phyloP scores from a whole-genome alignment of 306 rosid genomes.

The Acacia acuminata region DNA sequence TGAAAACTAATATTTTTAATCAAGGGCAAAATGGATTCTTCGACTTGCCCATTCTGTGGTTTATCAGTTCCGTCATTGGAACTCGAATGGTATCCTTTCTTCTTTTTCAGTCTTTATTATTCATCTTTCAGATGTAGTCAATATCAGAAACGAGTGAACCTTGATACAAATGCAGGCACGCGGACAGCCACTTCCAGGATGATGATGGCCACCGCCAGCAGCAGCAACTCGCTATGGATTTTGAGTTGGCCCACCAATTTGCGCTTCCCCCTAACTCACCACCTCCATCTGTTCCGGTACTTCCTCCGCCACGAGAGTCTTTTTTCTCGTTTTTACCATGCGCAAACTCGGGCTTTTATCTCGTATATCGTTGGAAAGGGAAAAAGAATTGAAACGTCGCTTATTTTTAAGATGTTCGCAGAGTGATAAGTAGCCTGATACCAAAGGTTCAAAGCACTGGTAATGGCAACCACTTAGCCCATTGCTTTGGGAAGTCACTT shows the following conservation, averaged over 20 bases:
- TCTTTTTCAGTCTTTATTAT: background rate
- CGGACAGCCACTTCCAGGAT: conserved; percentile 18
- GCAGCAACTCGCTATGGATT: conserved; percentile 22
- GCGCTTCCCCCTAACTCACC: background rate
- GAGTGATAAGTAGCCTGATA: too few species aligned
- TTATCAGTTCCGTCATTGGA: background rate
- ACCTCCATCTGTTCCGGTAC: conserved; percentile 3
- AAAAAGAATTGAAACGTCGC: conserved; percentile 13
- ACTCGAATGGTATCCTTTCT: conserved; percentile 10
- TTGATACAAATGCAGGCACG: background rate
- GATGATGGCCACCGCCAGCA: background rate
- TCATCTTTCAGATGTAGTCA: conserved; percentile 1
- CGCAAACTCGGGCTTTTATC: background rate
- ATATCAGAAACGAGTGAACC: background rate
- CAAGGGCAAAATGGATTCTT: background rate
- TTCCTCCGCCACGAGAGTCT: background rate
- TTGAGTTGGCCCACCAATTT: background rate
- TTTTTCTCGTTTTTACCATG: background rate
- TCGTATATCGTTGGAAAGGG: background rate
- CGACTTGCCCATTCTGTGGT: conserved; percentile 16
- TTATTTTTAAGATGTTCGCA: background rate
- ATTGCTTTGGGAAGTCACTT: background rate
- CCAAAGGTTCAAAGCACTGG: background rate
- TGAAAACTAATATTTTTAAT: background rate
- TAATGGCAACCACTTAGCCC: background rate